Base-by-base conservation (phyloP, 192 early-diverging fungal species). In the Fimicolochytrium jonesii region DNA sequence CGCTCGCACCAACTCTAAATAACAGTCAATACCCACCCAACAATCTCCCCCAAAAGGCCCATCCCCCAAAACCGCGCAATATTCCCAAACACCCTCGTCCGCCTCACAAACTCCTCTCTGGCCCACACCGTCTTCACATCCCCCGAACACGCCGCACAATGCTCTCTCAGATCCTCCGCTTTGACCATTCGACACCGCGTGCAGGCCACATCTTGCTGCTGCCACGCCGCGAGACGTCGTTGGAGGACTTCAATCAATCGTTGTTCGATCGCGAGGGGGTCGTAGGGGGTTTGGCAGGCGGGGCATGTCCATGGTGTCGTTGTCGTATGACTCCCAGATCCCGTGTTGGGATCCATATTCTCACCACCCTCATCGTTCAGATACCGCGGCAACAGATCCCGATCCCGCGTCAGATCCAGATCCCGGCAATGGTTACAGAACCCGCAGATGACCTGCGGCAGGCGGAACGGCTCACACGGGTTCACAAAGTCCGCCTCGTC, bases 381-480 rank as follows among this genome's bases (percentile, higher is more conserved):
- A 1, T 41, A 37, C 32, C 71, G 64, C 0, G 84, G 82, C 39
- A 92, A 59, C 52, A 90, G 61, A 41, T 83, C 80, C 23, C 76
- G 75, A 51, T 95, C 91, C 32, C 94, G 85, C 53, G 88, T 92
- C 57, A 98, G 85, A 70, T 98, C 96, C 63, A 97, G 69, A 72
- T 98, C 93, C 9, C 86, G 75, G 52, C 82, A 83, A 59, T 85
- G 84, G 62, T 88, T 88, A 69, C 96, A 98, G 56, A 85, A 89
- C 52, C 85, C 82, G 70, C 96, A 98, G 42, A 93, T 87, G 13
- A 95, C 86, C 17, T 88, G 89, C 4, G 81, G 70, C 13, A 98
- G 60, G 15, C 86, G 74, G 66, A 93, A 79, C 15, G 81, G 82
- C 56, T 89, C 85, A 68, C 91, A 94, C 0, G 94, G 92, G 56